A percentile compares a stretch with the other conserved stretches of the same genome.
Evolutionary conservation across 164 flowering plant genomes (phyloP).

Genomic region (Kalanchoe fedtschenkoi): DNA sequence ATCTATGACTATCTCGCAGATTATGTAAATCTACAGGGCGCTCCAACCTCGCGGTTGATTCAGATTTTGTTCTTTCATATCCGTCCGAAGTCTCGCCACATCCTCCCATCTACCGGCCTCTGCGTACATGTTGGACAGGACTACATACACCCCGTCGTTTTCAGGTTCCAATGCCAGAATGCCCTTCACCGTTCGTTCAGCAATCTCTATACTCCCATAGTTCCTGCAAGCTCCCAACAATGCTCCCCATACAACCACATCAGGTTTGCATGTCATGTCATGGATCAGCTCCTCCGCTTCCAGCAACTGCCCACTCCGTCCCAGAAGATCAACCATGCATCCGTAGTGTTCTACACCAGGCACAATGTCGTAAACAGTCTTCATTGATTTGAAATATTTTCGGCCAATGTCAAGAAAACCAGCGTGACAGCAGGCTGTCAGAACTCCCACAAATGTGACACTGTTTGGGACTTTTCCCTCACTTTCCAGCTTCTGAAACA

Average conservation of each 20-base stretch:
- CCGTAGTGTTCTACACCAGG: slow-evolving; percentile 59
- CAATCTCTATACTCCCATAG: slow-evolving; percentile 34
- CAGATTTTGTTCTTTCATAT: slow-evolving; percentile 28
- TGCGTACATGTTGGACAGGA: slow-evolving; percentile 41
- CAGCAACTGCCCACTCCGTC: slow-evolving; percentile 32
- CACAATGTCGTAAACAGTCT: slow-evolving; percentile 32
- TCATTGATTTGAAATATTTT: slow-evolving; percentile 39
- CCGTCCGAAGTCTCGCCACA: slow-evolving; percentile 27
- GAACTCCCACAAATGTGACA: slow-evolving; percentile 43
- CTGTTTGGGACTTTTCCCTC: slow-evolving; percentile 29
- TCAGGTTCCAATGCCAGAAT: slow-evolving; percentile 36
- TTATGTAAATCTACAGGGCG: too few relatives aligned
- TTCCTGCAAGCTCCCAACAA: slow-evolving; percentile 44
- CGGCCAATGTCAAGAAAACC: slow-evolving; percentile 43
- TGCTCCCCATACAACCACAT: slow-evolving; percentile 56
- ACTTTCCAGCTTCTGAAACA: slow-evolving; percentile 26
- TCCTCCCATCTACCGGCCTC: slow-evolving; percentile 40
- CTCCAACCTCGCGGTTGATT: slow-evolving; percentile 41
- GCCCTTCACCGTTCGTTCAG: slow-evolving; percentile 32
- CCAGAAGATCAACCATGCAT: slow-evolving; percentile 58
- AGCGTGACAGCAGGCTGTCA: slow-evolving; percentile 66
- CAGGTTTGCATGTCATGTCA: slow-evolving; percentile 46
- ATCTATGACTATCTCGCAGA: too few relatives aligned
- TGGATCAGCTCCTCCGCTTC: slow-evolving; percentile 59
- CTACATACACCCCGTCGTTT: slow-evolving; percentile 36